These are phyloP conservation scores for Daedalea quercina DNA, from an alignment of 768 basidiomycete genomes.

Conservation along the genomic window DNA sequence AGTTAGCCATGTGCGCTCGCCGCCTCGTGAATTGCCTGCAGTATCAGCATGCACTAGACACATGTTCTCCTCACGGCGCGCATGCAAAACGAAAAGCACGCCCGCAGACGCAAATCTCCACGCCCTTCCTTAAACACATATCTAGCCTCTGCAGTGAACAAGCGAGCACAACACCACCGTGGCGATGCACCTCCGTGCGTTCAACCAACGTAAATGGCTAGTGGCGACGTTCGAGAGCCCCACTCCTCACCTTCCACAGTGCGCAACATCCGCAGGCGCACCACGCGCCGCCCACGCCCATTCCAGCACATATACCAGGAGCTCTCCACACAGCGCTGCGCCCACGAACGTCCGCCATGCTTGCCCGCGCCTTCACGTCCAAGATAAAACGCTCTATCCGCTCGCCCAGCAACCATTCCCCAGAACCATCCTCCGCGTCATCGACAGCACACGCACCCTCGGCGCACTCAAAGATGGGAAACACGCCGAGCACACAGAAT, in stretches of 20 bases:
- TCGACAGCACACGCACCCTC: not conserved
- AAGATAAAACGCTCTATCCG: not conserved
- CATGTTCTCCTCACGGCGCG: no score
- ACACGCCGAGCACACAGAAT: conserved; percentile 2
- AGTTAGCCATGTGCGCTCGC: not conserved
- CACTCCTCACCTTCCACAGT: not conserved
- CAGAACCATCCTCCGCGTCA: not conserved
- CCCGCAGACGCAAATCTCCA: no score
- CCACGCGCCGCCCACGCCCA: not conserved
- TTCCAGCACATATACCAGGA: not conserved
- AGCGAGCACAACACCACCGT: not conserved
- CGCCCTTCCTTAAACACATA: no score
- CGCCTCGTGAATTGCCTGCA: no score
- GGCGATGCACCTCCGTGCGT: not conserved
- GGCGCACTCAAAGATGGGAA: not conserved
- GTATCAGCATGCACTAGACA: no score
- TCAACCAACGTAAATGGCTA: not conserved
- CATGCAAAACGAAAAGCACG: no score
- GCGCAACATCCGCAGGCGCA: not conserved
- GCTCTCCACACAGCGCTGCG: not conserved
- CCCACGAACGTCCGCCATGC: not conserved
- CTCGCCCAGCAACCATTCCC: not conserved
- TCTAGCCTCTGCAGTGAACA: no score
- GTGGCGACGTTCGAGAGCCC: not conserved
- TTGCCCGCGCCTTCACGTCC: not conserved